Evolutionary conservation across 768 basidiomycete genomes (phyloP), one percentile per base, ranked within the genome.

Genomic region (Tricholomella constricta): DNA sequence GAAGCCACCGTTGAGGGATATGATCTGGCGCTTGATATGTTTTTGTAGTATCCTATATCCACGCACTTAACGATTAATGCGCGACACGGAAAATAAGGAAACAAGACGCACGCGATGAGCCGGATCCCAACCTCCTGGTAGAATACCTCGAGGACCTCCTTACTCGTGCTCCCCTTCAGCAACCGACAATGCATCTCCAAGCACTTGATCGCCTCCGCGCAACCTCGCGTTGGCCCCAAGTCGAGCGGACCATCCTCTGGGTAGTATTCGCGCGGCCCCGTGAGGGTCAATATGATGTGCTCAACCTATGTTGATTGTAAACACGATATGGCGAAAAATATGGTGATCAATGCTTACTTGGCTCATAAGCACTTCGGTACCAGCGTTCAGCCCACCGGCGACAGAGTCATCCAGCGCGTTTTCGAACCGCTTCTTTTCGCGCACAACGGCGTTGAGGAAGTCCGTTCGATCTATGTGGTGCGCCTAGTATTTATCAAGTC

Each of bases 391-490:
- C 1, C 96, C 96, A 10, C 81, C 84, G 3, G 97, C 97, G 14
- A 99, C 97, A 29, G 86, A 89, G 58, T 98, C 94, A 64, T 99
- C 97, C 31, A 99, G 72, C 0, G 84, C 72, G 56, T 93, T 89
- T 69, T 98, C 97, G 58, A 98, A 98, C 6, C 84, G 82, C 73
- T 98, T 99, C 81, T 98, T 98, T 70, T 98, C 95, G 25, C 97
- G 78, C 31, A 98, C 91, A 4, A 95, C 94, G 1, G 79, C 80
- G 64, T 97, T 98, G 55, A 98, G 66, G 66, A 98, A 98, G 69
- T 98, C 96, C 0, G 88, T 94, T 60, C 84, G 82, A 69, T 98
- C 94, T 29, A 99, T 95, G 62, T 95, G 90, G 1, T 79, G 83
- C 0, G 89, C 85, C 91, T 93, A 49, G 4, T 17, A 26, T 3